Conservation (phyloP, 805 yeast species). For the Lachancea sp. region DNA sequence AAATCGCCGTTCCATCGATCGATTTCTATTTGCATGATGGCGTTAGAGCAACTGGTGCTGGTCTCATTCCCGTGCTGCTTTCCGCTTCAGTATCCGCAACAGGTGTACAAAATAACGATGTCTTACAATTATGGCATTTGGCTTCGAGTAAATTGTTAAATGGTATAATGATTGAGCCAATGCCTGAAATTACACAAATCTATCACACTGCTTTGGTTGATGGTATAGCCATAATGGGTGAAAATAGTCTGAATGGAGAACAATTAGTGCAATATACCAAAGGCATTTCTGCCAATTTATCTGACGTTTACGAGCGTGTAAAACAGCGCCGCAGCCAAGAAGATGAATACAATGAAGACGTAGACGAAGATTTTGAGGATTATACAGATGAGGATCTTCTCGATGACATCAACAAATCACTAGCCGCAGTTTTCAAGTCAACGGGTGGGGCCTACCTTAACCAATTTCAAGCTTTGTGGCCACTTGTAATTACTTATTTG, state of each 20-base stretch:
- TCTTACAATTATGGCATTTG: slow-evolving; percentile 63
- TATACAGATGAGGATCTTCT: slow-evolving; percentile 83
- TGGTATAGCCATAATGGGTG: slow-evolving; percentile 62
- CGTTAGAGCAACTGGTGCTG: slow-evolving; percentile 86
- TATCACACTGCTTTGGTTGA: slow-evolving; percentile 68
- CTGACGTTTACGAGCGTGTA: slow-evolving; percentile 65
- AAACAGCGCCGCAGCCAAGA: slow-evolving; percentile 66
- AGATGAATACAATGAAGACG: slow-evolving; percentile 83
- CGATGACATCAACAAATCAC: slow-evolving; percentile 75
- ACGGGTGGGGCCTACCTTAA: slow-evolving; percentile 53
- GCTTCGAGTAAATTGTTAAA: slow-evolving; percentile 61
- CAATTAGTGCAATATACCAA: slow-evolving; percentile 53
- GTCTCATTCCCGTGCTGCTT: slow-evolving; percentile 71
- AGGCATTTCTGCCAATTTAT: slow-evolving; percentile 53
- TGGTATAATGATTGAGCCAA: slow-evolving; percentile 70
- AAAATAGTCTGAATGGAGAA: slow-evolving; percentile 46
- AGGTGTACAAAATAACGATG: slow-evolving; percentile 48
- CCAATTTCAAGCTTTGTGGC: slow-evolving; percentile 57
- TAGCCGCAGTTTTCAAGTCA: slow-evolving; percentile 64
- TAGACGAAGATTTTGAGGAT: slow-evolving; percentile 77
- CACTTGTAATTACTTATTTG: slow-evolving; percentile 52
- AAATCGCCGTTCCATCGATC: slow-evolving; percentile 79
- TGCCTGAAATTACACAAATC: slow-evolving; percentile 71
- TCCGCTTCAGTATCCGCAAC: slow-evolving; percentile 49
- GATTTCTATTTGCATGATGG: slow-evolving; percentile 92